These are phyloP conservation scores for Lactifluus subvellereus DNA, from an alignment of 768 basidiomycete genomes.

Conservation along the genomic window DNA sequence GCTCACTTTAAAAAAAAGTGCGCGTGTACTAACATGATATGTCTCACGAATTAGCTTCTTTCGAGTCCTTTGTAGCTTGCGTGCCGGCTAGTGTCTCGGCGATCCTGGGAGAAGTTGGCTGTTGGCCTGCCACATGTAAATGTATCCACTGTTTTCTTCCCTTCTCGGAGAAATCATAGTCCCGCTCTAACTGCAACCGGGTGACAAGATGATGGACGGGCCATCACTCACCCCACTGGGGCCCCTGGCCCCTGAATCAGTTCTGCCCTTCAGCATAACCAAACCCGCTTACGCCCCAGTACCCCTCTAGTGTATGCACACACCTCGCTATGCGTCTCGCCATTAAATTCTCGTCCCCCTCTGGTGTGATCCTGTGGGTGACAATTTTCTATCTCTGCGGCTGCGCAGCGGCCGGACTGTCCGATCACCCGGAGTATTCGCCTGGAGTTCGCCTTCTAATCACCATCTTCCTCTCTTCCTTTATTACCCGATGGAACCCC, in stretches of 20 bases:
- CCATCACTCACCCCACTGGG: background rate
- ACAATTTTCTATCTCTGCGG: background rate
- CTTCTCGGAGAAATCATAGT: background rate
- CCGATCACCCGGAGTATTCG: background rate
- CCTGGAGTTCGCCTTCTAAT: slow-evolving; percentile 3
- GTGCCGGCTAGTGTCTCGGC: background rate
- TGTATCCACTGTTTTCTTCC: background rate
- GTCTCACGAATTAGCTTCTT: no score
- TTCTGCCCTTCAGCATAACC: background rate
- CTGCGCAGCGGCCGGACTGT: background rate
- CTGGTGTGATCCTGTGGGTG: background rate
- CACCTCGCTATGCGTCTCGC: background rate
- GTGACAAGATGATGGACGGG: background rate
- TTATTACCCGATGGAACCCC: background rate
- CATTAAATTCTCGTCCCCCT: background rate
- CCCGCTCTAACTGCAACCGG: slow-evolving; percentile 3
- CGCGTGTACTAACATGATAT: no score
- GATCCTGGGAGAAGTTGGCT: background rate
- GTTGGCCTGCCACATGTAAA: background rate
- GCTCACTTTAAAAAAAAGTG: no score
- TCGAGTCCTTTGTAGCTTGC: background rate
- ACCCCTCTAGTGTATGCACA: background rate
- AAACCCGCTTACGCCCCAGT: no score
- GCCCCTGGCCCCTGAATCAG: background rate
- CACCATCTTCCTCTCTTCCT: background rate